Percentiles rank a stretch among this genome's conserved stretches.
These are phyloP conservation scores for Aspergillus ochraceoroseus DNA, from an alignment of 2,329 filamentous ascomycete species.

Conservation along the genomic window DNA sequence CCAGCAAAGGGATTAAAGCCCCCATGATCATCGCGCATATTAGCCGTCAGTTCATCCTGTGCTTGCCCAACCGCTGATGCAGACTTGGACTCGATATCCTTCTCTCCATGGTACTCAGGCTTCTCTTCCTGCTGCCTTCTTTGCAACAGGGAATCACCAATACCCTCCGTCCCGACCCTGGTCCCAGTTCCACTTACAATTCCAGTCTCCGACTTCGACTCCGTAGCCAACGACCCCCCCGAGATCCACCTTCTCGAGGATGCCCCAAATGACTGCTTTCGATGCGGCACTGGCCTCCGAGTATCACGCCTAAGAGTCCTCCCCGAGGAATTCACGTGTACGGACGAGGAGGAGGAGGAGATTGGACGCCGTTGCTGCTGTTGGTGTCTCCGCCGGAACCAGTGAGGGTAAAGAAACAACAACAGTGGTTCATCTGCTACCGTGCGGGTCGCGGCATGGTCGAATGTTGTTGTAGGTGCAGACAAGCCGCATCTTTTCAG, in stretches of 20 bases:
- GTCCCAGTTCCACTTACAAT: no score
- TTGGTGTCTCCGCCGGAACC: constrained; percentile 31
- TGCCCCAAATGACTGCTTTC: constrained; percentile 12
- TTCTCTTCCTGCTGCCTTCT: no score
- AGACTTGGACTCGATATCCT: no score
- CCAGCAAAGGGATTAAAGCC: background rate
- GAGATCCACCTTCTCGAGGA: constrained; percentile 27
- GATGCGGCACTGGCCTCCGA: background rate
- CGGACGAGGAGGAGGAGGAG: constrained; percentile 16
- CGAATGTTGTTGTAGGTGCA: constrained; percentile 33
- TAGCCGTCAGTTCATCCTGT: no score
- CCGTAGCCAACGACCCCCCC: no score
- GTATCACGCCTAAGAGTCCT: background rate
- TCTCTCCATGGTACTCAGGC: no score
- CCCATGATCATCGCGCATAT: no score
- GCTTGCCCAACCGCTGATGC: no score
- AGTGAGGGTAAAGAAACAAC: constrained; percentile 46
- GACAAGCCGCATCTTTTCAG: constrained; percentile 39
- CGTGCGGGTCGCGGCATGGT: constrained; percentile 31
- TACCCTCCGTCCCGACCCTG: no score
- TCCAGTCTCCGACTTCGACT: no score
- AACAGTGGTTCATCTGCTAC: constrained; percentile 42
- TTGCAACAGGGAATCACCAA: no score
- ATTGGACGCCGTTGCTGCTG: constrained; percentile 15
- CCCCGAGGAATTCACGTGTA: constrained; percentile 3